Evolutionary conservation across 192 early-diverging fungal species (phyloP).

Genomic region (Thamnidium elegans): DNA sequence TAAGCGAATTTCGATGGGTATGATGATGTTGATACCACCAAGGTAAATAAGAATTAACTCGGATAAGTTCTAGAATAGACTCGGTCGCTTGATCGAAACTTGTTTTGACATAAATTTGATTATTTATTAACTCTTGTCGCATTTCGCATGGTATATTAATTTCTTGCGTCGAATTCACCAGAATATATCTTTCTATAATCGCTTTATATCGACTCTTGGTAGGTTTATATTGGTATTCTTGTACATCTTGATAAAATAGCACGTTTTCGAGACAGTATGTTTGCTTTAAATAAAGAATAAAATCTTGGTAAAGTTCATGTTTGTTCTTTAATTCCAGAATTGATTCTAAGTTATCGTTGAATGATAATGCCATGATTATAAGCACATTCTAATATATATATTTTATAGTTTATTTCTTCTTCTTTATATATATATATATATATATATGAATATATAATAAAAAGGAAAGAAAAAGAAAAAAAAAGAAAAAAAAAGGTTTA

Average conservation of each 20-base stretch:
- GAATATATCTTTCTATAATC: constrained; percentile 30
- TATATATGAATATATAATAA: not conserved
- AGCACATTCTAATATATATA: too few relatives aligned
- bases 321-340: not conserved
- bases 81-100: constrained; percentile 17
- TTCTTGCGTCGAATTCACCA: constrained; percentile 30
- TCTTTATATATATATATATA: too few relatives aligned
- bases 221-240: constrained; percentile 26
- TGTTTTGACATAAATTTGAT: constrained; percentile 19
- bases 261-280: constrained; percentile 39
- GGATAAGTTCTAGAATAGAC: constrained; percentile 32
- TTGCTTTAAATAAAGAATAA: not conserved
- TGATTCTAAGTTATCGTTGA: not conserved
- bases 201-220: not conserved
- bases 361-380: not conserved
- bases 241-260: constrained; percentile 34
- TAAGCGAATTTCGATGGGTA: not conserved
- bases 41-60: constrained; percentile 19
- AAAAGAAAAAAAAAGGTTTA: constrained; percentile 3
- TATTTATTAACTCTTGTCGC: constrained; percentile 23
- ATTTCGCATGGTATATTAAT: constrained; percentile 34
- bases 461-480: constrained; percentile 12
- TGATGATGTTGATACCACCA: constrained; percentile 1
- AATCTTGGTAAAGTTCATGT: not conserved
- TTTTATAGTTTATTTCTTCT: too few relatives aligned